Evolutionary conservation across 2,329 filamentous ascomycete genomes (phyloP), one percentile per base, ranked within the genome.

Genomic region (Massarina eburnea): DNA sequence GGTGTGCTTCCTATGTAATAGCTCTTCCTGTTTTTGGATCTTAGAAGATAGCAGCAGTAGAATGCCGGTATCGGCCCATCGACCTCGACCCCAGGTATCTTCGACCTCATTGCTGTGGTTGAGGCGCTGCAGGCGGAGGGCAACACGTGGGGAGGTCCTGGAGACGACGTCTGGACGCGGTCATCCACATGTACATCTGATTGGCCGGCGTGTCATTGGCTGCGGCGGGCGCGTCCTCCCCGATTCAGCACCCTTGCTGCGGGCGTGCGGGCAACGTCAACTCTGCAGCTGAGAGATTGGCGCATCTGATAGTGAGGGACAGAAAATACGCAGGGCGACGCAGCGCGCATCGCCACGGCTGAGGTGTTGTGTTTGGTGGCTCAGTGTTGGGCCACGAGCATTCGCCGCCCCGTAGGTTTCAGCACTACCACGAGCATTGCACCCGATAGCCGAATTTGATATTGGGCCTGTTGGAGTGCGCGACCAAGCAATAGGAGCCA

Each of bases 1-100:
- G 91, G 91, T 1, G 94, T 97, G 34, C 89, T 95, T 42, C 94
- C 94, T 43, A 97, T 86, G 70, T 99, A 99, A 21, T 92, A 78
- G 36, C 80, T 83, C 21, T 80, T 78, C 36, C 82, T 80, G 8
- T 91, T 79, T 1, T 85, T 91, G 0, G 92, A 96, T 17, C 91
- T 86, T 27, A 97, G 81, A 14, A 97, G 81, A 68, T 99, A 97
- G 66, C 94, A 95, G 57, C 89, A 90, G 66, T 97, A 97, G 54
- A 96, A 86, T 1, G 91, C 85, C 8, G 92, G 92, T 18, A 97
- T 89, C 15, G 65, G 65, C 17, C 56, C 61, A 37, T 57, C 60
- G 42, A 64, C 59, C 24, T 56, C 35, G n/a, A 30, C 46, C 50
- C 39, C 55, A 26, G 24, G 46, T 24, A 22, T 57, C 49, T 30